These are phyloP conservation scores for Marsdenia floribunda DNA, from an alignment of 257 asterid genomes.

Conservation along the genomic window DNA sequence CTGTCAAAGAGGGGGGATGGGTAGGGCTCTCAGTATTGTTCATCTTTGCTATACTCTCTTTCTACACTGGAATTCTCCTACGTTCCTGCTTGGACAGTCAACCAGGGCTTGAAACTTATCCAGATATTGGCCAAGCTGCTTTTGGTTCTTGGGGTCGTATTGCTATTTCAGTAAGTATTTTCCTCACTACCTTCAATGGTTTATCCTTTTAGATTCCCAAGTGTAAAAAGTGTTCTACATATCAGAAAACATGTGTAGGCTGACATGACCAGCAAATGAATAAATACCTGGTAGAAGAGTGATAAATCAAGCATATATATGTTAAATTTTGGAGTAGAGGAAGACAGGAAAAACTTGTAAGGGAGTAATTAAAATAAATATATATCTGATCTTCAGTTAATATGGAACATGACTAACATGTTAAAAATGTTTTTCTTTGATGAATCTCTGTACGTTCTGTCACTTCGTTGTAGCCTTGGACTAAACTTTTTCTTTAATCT, in stretches of 20 bases:
- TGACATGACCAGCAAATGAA: not conserved
- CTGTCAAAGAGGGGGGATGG: conserved; percentile 96
- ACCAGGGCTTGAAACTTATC: conserved; percentile 93
- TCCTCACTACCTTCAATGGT: not conserved
- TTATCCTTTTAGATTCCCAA: not conserved
- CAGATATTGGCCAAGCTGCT: conserved; percentile 98
- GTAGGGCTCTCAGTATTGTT: conserved; percentile 68
- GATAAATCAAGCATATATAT: not conserved
- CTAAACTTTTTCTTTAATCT: not conserved
- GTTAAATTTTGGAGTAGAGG: not conserved
- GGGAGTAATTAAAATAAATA: not conserved
- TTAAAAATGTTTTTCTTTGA: not conserved
- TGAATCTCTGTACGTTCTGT: not conserved
- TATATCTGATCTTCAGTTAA: not conserved
- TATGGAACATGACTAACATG: not conserved
- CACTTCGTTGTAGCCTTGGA: not conserved
- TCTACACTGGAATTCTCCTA: conserved; percentile 85
- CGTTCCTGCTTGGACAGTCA: conserved; percentile 84
- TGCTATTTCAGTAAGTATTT: conserved; percentile 65
- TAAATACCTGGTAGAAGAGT: not conserved
- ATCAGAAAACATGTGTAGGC: not conserved
- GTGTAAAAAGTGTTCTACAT: not conserved
- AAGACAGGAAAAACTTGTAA: not conserved
- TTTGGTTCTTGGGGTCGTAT: conserved; percentile 81
- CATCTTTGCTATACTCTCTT: conserved; percentile 68